Base-by-base conservation (phyloP, 345 rosid genomes). In the Psidium friedrichsthalianum region DNA sequence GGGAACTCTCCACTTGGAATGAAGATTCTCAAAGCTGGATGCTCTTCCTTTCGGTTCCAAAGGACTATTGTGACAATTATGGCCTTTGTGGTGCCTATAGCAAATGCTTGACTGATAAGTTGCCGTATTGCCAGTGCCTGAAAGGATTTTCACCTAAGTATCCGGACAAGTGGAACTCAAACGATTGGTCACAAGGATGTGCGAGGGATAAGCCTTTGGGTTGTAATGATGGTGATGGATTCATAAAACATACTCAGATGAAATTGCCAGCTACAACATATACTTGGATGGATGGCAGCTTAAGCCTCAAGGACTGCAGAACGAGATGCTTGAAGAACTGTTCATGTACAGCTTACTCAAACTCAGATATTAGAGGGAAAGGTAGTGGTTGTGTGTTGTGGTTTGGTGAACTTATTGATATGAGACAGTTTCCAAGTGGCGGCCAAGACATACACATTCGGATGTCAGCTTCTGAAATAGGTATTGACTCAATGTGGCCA, bases 181-280 rank as follows among this genome's bases (percentile, higher is more conserved):
- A 86, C 56, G 90, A 91, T 81, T 90, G 95, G 88, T 87, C 93
- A 29, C 86, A 84, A 55, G 95, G 93, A 82, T 92, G 94, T 74
- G 85, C 86, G 5, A 87, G 88, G 64, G 87, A 82, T 82, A 87
- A 86, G 85, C 89, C 86, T 47, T 76, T 92, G 76, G 74, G 84
- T 13, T 91, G 92, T 82, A 36, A 74, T 49, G 47, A 16, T 32
- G 51, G 58, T 47, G 93, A 93, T 52, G 90, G 90, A 40, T 92
- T 92, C 76, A 18, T 92, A 57, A 88, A 86, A 4, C 27, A 85
- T 69, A 25, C 25, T 47, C 81, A 86, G 58, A 29, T 92, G 57
- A 92, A 92, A 76, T 59, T 92, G 90, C 94, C 92, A 49, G 92
- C 91, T 74, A 88, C 88, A 22, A 47, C 83, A 24, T 15, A 83